phyloP scores from a whole-genome alignment of 805 yeast species.

The Candida ipomoeae region DNA sequence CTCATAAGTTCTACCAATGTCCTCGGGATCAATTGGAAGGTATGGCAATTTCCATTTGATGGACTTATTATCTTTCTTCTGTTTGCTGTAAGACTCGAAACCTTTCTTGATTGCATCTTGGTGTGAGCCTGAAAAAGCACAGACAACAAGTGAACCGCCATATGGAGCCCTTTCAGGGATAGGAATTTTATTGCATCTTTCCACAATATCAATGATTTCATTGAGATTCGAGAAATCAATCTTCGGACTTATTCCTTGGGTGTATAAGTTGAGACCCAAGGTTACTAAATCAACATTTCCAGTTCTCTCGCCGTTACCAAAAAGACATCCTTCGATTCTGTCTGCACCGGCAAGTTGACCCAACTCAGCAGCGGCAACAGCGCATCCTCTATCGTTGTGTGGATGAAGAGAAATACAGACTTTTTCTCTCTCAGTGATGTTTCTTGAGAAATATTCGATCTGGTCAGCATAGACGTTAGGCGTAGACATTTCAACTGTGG shows the following conservation, averaged over 20 bases:
- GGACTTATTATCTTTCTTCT: constrained; percentile 31
- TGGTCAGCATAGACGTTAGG: constrained; percentile 85
- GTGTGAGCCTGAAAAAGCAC: constrained; percentile 83
- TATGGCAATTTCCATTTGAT: constrained; percentile 71
- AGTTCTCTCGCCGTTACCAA: constrained; percentile 85
- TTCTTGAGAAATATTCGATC: constrained; percentile 65
- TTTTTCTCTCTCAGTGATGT: constrained; percentile 61
- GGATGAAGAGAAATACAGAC: constrained; percentile 76
- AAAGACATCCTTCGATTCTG: constrained; percentile 80
- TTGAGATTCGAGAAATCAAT: constrained; percentile 67
- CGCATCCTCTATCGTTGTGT: constrained; percentile 84
- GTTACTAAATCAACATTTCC: constrained; percentile 84
- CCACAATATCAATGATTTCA: constrained; percentile 66
- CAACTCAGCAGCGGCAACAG: constrained; percentile 83
- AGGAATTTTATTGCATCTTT: constrained; percentile 76
- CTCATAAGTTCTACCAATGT: constrained; percentile 84
- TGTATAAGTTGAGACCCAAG: constrained; percentile 68
- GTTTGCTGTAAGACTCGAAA: constrained; percentile 47
- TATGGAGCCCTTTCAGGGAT: constrained; percentile 77
- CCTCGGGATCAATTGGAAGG: constrained; percentile 79
- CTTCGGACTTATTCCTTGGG: constrained; percentile 71
- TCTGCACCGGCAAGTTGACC: constrained; percentile 86
- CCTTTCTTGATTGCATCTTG: constrained; percentile 89
- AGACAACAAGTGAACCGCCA: constrained; percentile 78
- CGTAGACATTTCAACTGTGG: constrained; percentile 77